Base-by-base conservation (phyloP, 2,329 filamentous ascomycete species). In the Phoma herbarum region DNA sequence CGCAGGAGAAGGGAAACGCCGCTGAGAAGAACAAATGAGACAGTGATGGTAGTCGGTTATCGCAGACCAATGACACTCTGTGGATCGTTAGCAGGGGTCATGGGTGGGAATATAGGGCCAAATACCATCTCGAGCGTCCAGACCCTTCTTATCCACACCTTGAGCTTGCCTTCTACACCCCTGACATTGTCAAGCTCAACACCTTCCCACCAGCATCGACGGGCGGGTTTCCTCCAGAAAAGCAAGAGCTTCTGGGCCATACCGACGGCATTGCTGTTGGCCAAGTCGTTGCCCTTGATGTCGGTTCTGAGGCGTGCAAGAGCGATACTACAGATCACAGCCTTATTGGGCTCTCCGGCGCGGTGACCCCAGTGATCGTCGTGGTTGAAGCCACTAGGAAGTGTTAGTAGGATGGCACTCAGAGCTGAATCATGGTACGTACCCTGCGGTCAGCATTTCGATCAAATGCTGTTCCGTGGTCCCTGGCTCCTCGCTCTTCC, bases 361-460 rank as follows among this genome's bases (percentile, higher is more conserved):
- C 95, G 90, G 77, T 99, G 94, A 31, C 95, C 95, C 95, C 95
- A 99, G 63, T 82, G 85, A 76, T 99, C 95, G 64, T 97, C 91
- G 72, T 96, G 92, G 75, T 98, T 93, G 81, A 99, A 99, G 35
- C 95, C 95, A 68, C 95, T 98, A 67, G 7, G 41, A 9, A 39
- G 22, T 65, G 61, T 67, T 59, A 56, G 54, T 43, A 11, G 22
- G 9, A 12, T n/a, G 22, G 14, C 23, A n/a, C 3, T 26, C 7
- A 11, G 10, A 14, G 23, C 23, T 23, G 23, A 43, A 9, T 8
- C 14, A 26, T 43, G 41, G 41, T 26, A 43, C 90, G 80, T 84
- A 98, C 94, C 94, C 95, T 74, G 95, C 95, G 53, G 95, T 99
- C 79, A 99, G 80, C 95, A 99, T 99, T 82, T 99, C 95, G 72